Conservation (phyloP, 148 eudicot species). For the Camellia sinensis region DNA sequence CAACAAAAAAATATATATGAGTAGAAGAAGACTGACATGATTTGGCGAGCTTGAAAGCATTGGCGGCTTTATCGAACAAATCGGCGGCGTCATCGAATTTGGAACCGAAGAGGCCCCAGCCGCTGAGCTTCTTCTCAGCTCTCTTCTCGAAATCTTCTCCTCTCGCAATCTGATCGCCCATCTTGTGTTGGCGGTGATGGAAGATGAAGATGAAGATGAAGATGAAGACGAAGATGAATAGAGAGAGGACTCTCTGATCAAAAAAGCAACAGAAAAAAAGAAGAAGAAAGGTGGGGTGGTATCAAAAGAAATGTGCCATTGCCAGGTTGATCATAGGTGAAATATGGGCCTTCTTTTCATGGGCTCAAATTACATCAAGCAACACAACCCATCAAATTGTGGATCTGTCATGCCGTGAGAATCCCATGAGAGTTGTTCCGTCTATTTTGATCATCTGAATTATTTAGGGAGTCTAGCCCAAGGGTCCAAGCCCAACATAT, state of each 20-base stretch:
- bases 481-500: too few species aligned
- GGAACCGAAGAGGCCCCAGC: constrained; percentile 73
- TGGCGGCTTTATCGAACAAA: constrained; percentile 74
- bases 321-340: neutral
- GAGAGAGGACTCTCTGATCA: neutral
- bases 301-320: neutral
- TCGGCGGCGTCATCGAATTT: constrained; percentile 86
- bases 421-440: too few species aligned
- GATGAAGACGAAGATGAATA: too few species aligned
- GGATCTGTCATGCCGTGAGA: too few species aligned
- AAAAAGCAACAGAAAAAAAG: neutral
- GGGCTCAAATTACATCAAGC: neutral
- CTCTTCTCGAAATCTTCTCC: constrained; percentile 65
- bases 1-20: neutral
- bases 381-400: too few species aligned
- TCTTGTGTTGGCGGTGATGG: neutral
- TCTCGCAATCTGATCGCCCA: constrained; percentile 31
- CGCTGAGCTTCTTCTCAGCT: constrained; percentile 72
- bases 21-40: constrained; percentile 44
- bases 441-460: too few species aligned
- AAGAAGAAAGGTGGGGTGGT: neutral
- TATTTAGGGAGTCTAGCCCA: too few species aligned
- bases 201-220: neutral
- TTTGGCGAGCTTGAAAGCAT: constrained; percentile 77
- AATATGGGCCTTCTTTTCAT: too few species aligned